Evolutionary conservation across 2,329 filamentous ascomycete genomes (phyloP).

Genomic region (Periconia sp.): DNA sequence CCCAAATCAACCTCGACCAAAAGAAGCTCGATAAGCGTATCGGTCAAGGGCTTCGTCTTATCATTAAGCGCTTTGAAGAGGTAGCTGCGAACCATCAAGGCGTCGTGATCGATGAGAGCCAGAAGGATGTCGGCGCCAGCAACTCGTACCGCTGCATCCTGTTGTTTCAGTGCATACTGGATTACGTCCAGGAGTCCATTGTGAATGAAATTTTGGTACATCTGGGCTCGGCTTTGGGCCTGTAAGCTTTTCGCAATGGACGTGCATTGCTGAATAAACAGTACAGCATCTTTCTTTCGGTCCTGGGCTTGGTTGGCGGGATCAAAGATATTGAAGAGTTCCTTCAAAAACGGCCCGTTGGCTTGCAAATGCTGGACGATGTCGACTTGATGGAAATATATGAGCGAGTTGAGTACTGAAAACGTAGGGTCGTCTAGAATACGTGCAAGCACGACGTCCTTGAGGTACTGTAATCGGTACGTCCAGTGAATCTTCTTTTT

Average conservation of each 20-base stretch:
- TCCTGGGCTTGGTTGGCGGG: conserved; percentile 63
- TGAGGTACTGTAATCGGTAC: conserved; percentile 92
- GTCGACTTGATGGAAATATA: conserved; percentile 99
- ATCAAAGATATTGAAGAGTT: conserved; percentile 85
- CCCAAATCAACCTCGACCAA: conserved; percentile 90
- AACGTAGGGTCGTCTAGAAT: conserved; percentile 98
- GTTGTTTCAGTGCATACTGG: conserved; percentile 84
- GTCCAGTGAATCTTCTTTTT: conserved; percentile 93
- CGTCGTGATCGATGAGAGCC: conserved; percentile 93
- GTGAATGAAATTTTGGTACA: conserved; percentile 88
- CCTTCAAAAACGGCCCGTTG: conserved; percentile 75
- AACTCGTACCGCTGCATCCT: conserved; percentile 81
- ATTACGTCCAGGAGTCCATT: conserved; percentile 89
- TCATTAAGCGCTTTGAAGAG: conserved; percentile 92
- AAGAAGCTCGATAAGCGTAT: conserved; percentile 88
- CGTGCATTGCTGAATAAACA: conserved; percentile 96
- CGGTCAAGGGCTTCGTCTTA: conserved; percentile 81
- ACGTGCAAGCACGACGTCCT: conserved; percentile 94
- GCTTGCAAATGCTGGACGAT: conserved; percentile 93
- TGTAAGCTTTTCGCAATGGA: conserved; percentile 93
- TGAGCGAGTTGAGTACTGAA: conserved; percentile 93
- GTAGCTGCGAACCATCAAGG: conserved; percentile 88
- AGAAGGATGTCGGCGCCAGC: conserved; percentile 93
- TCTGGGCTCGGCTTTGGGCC: conserved; percentile 72
- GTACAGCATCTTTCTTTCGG: conserved; percentile 88